These are phyloP conservation scores for Hanseniaspora pseudoguilliermondii DNA, from an alignment of 805 yeast genomes.

Conservation along the genomic window DNA sequence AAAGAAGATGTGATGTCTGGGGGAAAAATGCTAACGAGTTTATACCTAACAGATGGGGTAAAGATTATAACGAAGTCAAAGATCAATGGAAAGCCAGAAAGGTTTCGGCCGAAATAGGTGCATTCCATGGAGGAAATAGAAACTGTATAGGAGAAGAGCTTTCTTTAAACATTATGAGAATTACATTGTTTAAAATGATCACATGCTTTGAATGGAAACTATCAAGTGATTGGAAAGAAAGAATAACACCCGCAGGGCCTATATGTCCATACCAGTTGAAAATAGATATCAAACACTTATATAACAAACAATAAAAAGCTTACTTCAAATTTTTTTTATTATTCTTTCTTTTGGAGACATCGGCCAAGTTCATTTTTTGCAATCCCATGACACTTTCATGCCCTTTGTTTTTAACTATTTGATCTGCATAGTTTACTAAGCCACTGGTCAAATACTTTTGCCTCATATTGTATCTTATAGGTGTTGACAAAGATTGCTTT, in stretches of 20 bases:
- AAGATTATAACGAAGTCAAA: conserved; percentile 27
- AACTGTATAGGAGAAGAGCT: conserved; percentile 51
- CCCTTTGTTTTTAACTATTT: conserved; percentile 53
- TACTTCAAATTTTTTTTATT: background rate
- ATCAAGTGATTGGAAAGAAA: conserved; percentile 36
- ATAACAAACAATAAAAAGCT: background rate
- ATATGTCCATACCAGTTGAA: conserved; percentile 35
- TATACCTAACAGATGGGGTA: conserved; percentile 43
- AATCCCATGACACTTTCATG: conserved; percentile 62
- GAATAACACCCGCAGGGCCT: conserved; percentile 48
- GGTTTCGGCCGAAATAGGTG: conserved; percentile 34
- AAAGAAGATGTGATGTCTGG: conserved; percentile 36
- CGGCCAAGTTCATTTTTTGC: conserved; percentile 50
- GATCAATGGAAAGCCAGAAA: conserved; percentile 34
- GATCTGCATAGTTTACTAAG: conserved; percentile 60
- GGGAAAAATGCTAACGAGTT: conserved; percentile 34
- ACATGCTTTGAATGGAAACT: conserved; percentile 28
- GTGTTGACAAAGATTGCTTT: conserved; percentile 36
- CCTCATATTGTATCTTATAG: conserved; percentile 52
- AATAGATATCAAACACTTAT: conserved; percentile 14
- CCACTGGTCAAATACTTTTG: conserved; percentile 74
- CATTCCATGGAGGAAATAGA: conserved; percentile 48
- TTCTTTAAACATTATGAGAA: conserved; percentile 37
- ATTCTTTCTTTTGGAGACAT: conserved; percentile 36
- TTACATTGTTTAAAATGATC: conserved; percentile 30